Percentiles rank a stretch among this genome's conserved stretches.
Conservation (phyloP, 306 rosid species). For the Fagus crenata region DNA sequence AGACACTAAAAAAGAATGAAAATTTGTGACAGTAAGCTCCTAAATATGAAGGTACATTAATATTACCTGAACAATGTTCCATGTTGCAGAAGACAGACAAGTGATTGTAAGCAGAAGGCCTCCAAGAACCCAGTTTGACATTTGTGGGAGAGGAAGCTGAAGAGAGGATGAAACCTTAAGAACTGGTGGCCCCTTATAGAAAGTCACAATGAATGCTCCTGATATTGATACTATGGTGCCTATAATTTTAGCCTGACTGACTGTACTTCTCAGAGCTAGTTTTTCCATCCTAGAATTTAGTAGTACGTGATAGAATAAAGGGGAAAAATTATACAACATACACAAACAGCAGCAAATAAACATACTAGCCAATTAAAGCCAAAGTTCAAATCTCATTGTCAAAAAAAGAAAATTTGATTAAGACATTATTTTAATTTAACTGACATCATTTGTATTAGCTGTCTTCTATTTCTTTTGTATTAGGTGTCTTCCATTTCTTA, state of each 20-base stretch:
- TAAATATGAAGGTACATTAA: background rate
- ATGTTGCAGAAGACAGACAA: constrained; percentile 35
- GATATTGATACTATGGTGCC: constrained; percentile 49
- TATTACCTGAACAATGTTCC: constrained; percentile 48
- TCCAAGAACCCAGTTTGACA: constrained; percentile 40
- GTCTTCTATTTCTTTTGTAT: no score
- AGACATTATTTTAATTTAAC: no score
- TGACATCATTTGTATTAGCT: no score
- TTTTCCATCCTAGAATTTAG: constrained; percentile 43
- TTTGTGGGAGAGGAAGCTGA: background rate
- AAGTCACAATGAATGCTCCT: constrained; percentile 46
- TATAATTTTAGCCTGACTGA: constrained; percentile 41
- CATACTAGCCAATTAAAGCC: no score
- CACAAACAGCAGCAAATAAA: no score
- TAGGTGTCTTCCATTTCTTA: no score
- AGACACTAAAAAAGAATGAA: background rate
- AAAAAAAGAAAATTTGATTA: no score
- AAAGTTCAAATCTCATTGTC: no score
- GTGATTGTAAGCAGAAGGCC: constrained; percentile 37
- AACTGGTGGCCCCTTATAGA: constrained; percentile 41
- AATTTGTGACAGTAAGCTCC: background rate
- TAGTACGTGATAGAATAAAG: background rate
- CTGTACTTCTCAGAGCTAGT: constrained; percentile 27
- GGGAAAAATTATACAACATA: background rate
- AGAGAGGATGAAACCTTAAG: constrained; percentile 16